Evolutionary conservation across 352 stramenopile genomes (phyloP), one percentile per base, ranked within the genome.

Genomic region (Pythium brassicae): DNA sequence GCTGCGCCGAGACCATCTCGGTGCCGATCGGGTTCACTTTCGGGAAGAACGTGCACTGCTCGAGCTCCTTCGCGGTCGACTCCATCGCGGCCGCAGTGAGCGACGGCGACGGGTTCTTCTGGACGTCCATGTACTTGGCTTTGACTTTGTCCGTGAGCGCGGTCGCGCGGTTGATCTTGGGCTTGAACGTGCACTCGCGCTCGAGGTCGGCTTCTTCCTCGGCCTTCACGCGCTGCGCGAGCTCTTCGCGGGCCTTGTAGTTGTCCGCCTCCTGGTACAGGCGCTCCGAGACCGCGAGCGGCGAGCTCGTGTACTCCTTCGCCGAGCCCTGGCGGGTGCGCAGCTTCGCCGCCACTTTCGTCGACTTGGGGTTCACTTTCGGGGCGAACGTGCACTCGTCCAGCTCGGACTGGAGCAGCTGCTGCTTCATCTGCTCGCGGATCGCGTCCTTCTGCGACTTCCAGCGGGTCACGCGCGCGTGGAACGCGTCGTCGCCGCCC

Each of bases 1-100:
- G 68, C 56, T 94, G 85, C 0, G 85, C 85, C 5, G 83, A 91
- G 17, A 88, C 66, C 83, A 94, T 93, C 39, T 89, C 81, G 3
- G 71, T 64, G 53, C 70, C 68, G 55, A 94, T 84, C 2, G 66
- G 55, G 57, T 94, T 93, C 44, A 93, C 76, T 63, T 89, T 87
- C 4, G 83, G 83, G 27, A 76, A 69, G 48, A 93, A 90, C 20
- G 83, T 92, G 66, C 83, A 93, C 59, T 91, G 71, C 23, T 80
- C 64, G 20, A 92, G 60, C 51, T 88, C 83, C 59, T 78, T 78
- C 20, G 76, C 74, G 14, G 69, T 70, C 4, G 72, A 76, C 49
- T 88, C 78, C 46, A 84, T 79, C 6, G 76, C 72, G 7, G 78
- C 78, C 26, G 72, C 72, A 11, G 75, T 80, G 35, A 83, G 50